Base-by-base conservation (phyloP, 179 eudicot genomes). In the Silene coronaria region DNA sequence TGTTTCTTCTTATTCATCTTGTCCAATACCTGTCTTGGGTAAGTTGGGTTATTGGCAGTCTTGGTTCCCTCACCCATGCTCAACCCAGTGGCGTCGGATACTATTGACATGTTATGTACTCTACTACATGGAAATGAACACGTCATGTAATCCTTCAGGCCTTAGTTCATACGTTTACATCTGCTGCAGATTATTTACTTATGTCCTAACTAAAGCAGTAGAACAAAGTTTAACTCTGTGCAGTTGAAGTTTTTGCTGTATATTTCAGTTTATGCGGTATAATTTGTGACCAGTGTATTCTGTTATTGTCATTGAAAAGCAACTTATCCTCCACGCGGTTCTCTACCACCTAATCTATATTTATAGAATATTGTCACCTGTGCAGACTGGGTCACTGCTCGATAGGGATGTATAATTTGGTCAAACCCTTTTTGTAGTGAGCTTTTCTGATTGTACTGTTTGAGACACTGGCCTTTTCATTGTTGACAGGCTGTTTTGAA, bases 401-500 rank as follows among this genome's bases (percentile, higher is more conserved):
- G 10, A 34, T 67, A 34, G 71, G 22, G 71, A 53, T 11, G 30
- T 69, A 69, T 26, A 42, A 10, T 42, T 17, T 38, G 51, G 51
- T 34, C 51, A 34, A 67, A 38, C 5, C 57, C 30, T 10, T 21
- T 14, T 68, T 21, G 11, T 17, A 42, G 58, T 59, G 34, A 61
- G n/a, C 30, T 36, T 65, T 53, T 55, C 71, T 76, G 62, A 71
- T 76, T 61, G 66, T 42, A 11, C 28, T 67, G 64, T 64, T 27
- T 53, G 55, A 73, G n/a, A 55, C 73, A 13, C 38, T 63, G 42
- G 26, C 23, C 79, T 45, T 70, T 36, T 55, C 70, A 28, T 4
- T 78, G 45, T 76, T 79, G 55, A 19, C 81, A 95, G 99, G 99
- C 93, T 75, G 99, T 95, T 65, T 83, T 95, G 87, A 95, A 95